Evolutionary conservation across 768 basidiomycete species (phyloP).

Genomic region (Cubamyces lactineus): DNA sequence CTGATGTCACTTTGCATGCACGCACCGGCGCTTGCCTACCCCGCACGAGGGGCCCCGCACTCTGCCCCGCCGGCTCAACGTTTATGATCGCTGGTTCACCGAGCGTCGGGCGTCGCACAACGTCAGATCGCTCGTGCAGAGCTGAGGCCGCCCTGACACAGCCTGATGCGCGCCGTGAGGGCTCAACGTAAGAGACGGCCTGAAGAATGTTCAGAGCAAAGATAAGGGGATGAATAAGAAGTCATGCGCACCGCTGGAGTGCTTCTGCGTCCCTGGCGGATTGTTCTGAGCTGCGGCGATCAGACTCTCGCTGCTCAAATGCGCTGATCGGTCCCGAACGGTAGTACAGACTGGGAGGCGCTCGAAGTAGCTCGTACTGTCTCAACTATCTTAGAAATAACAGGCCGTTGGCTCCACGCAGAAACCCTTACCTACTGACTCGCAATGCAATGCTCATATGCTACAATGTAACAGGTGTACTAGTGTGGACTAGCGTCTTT

Average conservation of each 20-base stretch:
- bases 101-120: background rate
- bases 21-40: slow-evolving; percentile 5
- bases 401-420: too few species aligned
- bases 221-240: background rate
- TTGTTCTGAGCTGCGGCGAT: background rate
- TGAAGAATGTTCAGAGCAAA: background rate
- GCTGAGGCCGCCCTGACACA: too few species aligned
- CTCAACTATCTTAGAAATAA: too few species aligned
- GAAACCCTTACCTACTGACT: too few species aligned
- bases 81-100: background rate
- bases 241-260: background rate
- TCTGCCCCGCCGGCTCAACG: slow-evolving; percentile 8
- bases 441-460: too few species aligned
- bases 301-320: background rate
- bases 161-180: too few species aligned
- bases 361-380: too few species aligned
- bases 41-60: slow-evolving; percentile 9
- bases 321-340: slow-evolving; percentile 4
- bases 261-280: background rate
- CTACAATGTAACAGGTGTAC: too few species aligned
- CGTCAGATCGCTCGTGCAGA: too few species aligned
- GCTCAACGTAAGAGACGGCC: background rate
- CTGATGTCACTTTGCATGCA: slow-evolving; percentile 9
- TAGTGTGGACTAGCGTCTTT: too few species aligned
- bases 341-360: background rate